A percentile compares a stretch with the other conserved stretches of the same genome.
Conservation (phyloP, 306 rosid genomes). For the Prunus mongolica region DNA sequence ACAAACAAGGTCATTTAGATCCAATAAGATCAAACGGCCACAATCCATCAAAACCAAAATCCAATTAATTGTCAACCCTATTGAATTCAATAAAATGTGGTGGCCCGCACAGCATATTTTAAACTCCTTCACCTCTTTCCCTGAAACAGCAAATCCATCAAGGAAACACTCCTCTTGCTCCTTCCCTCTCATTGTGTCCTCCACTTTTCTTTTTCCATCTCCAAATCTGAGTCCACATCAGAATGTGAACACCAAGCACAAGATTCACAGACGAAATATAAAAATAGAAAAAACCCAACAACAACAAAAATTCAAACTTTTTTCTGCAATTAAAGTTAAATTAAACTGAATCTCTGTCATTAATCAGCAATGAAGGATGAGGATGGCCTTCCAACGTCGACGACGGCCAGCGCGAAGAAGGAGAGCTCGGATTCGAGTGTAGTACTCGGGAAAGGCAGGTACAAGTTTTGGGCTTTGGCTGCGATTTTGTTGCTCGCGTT, state of each 20-base stretch:
- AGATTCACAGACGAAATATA: too few relatives aligned
- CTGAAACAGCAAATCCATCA: not conserved
- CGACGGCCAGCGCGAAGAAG: constrained; percentile 48
- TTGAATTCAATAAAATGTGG: not conserved
- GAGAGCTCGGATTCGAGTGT: constrained; percentile 55
- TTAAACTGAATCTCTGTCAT: constrained; percentile 10
- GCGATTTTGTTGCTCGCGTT: constrained; percentile 89
- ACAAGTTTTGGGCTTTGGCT: constrained; percentile 92
- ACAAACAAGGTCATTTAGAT: not conserved
- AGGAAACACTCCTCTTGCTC: not conserved
- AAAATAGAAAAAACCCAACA: not conserved
- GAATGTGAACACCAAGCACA: not conserved
- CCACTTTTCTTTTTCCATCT: not conserved
- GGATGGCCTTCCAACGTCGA: constrained; percentile 73
- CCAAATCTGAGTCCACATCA: not conserved
- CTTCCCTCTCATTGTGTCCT: not conserved
- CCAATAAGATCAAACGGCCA: not conserved
- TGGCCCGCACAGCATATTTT: not conserved
- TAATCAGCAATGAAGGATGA: constrained; percentile 78
- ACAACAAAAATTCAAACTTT: not conserved
- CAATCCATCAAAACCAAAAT: not conserved
- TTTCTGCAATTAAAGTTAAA: not conserved
- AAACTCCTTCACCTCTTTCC: not conserved
- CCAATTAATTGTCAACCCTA: not conserved
- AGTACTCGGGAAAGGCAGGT: constrained; percentile 65